Evolutionary conservation across 108 stramenopile genomes (phyloP).

Genomic region (Cafeteria roenbergensis): DNA sequence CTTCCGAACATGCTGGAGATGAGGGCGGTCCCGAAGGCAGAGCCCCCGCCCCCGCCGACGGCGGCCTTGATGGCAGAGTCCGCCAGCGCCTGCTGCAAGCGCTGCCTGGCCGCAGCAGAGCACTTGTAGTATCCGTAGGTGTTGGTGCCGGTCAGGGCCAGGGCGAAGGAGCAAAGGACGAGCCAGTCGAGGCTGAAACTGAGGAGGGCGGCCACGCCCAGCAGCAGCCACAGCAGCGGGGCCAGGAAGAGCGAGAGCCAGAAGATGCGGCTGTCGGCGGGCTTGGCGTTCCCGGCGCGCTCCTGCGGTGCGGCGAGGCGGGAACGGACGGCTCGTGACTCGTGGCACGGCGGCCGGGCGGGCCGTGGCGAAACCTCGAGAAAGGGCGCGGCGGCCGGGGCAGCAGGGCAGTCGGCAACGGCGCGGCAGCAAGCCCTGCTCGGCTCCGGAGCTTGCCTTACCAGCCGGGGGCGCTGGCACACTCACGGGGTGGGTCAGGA

Average conservation of each 20-base stretch:
- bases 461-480: background rate
- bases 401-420: too few species aligned
- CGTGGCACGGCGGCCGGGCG: too few species aligned
- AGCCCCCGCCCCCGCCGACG: too few species aligned
- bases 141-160: constrained; percentile 38
- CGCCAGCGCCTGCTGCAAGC: too few species aligned
- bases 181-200: constrained; percentile 40
- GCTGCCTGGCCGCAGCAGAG: too few species aligned
- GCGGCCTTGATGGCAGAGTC: too few species aligned
- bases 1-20: too few species aligned
- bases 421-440: too few species aligned
- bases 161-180: constrained; percentile 32
- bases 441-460: too few species aligned
- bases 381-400: too few species aligned
- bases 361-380: too few species aligned
- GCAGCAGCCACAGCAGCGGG: constrained; percentile 34
- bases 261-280: constrained; percentile 41
- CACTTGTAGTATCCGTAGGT: constrained; percentile 47
- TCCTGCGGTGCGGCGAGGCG: background rate
- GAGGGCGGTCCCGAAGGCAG: too few species aligned
- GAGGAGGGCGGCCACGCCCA: constrained; percentile 32
- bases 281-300: background rate
- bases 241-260: constrained; percentile 43
- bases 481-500: constrained; percentile 23
- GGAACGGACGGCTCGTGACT: background rate